Evolutionary conservation across 768 basidiomycete genomes (phyloP).

Genomic region (Dictyophora rubrovolvata): DNA sequence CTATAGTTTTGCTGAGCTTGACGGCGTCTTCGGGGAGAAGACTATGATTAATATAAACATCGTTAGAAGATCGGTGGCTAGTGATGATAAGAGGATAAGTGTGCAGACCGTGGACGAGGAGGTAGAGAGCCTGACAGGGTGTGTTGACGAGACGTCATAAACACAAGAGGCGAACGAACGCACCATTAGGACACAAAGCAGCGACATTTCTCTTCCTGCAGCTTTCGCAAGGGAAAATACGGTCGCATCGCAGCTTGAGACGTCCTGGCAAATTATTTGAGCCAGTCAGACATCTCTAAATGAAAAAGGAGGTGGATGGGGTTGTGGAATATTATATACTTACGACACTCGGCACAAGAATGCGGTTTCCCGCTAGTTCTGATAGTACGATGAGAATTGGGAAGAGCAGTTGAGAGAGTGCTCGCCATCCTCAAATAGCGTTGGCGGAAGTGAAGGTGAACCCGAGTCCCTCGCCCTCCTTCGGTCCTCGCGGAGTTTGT

Average conservation of each 20-base stretch:
- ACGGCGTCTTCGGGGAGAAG: conserved; percentile 40
- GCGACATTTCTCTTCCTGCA: conserved; percentile 75
- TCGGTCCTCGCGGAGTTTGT: not conserved
- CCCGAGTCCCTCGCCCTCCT: not conserved
- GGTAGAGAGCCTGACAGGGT: conserved; percentile 43
- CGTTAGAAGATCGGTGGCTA: conserved; percentile 6
- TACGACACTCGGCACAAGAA: conserved; percentile 8
- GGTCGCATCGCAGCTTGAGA: conserved; percentile 65
- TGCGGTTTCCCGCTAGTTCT: conserved; percentile 7
- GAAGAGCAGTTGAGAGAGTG: not conserved
- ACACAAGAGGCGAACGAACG: conserved; percentile 32
- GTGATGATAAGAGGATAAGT: conserved; percentile 1
- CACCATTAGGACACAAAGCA: conserved; percentile 74
- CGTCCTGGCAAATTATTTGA: conserved; percentile 15
- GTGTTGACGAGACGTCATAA: conserved; percentile 75
- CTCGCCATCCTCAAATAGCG: conserved; percentile 1
- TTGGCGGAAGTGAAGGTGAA: not conserved
- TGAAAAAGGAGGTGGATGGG: not conserved
- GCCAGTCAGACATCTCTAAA: not conserved
- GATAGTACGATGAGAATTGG: not conserved
- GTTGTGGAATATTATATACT: not conserved
- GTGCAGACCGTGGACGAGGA: not conserved
- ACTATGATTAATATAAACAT: conserved; percentile 62
- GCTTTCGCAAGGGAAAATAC: conserved; percentile 66
- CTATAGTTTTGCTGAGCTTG: conserved; percentile 75